Evolutionary conservation across 345 rosid genomes (phyloP), one percentile per base, ranked within the genome.

Genomic region (Camelina sativa): DNA sequence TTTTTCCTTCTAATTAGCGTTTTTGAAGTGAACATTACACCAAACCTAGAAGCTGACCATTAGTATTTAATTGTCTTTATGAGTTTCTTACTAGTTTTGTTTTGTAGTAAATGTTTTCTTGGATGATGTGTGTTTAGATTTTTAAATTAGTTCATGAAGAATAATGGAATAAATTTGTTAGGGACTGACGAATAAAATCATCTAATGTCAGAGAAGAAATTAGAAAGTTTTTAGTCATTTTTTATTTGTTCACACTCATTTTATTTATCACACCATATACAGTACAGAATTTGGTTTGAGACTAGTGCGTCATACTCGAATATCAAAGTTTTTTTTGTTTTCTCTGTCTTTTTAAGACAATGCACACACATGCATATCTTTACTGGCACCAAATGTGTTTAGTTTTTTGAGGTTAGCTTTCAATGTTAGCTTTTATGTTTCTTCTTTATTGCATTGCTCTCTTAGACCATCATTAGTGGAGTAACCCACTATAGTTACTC

Each of bases 381-480:
- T 53, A 62, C 34, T 69, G 70, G 40, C 20, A 75, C 73, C 61
- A 58, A 67, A 40, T 60, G 10, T 30, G 56, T 52, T 15, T 4
- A 16, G 6, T 61, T 71, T 71, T 80, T 72, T 56, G 38, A 32
- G 32, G 72, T 64, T 73, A 47, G 66, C 51, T 71, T 71, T 71
- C 11, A 32, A 72, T 53, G 58, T 55, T 66, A 40, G 73, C 56
- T 74, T 68, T 81, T 38, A 40, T 67, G 47, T 67, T 62, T 76
- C 59, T 65, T 65, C 32, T 75, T 85, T 50, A 71, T 71, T 67
- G 66, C 68, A 69, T 67, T 56, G 65, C 56, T 64, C 77, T 73
- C 30, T 22, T 22, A 22, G 22, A 22, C 22, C 22, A 22, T 22
- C 22, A 22, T 22, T 22, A 22, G 22, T 22, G 22, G 22, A 22